phyloP scores from a whole-genome alignment of 2,329 filamentous ascomycete species.

The Cadophora sp. region DNA sequence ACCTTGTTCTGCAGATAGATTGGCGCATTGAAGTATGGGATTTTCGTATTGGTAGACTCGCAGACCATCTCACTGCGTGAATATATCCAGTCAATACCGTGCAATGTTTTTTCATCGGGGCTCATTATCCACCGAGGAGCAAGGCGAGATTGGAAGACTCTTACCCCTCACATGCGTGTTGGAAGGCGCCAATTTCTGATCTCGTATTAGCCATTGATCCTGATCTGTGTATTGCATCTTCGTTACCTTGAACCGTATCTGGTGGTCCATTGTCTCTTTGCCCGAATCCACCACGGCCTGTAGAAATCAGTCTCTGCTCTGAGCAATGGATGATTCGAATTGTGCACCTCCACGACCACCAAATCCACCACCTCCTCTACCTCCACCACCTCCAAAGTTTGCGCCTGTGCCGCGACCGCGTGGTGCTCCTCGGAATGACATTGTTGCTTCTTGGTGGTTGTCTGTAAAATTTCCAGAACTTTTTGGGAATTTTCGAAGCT shows the following conservation, averaged over 20 bases:
- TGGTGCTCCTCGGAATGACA: conserved; percentile 63
- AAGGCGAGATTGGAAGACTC: neutral
- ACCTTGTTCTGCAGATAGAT: conserved; percentile 99
- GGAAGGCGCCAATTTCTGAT: conserved; percentile 88
- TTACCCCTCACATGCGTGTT: conserved; percentile 90
- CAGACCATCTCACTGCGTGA: conserved; percentile 81
- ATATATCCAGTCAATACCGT: neutral
- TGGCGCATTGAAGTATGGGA: conserved; percentile 98
- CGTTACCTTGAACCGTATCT: conserved; percentile 62
- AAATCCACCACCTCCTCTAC: conserved; percentile 53
- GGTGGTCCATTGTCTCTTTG: conserved; percentile 67
- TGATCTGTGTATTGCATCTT: neutral
- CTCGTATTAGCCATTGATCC: conserved; percentile 30
- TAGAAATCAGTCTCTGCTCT: conserved; percentile 33
- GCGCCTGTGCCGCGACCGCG: conserved; percentile 56
- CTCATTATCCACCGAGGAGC: neutral
- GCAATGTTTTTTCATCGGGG: neutral
- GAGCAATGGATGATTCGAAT: conserved; percentile 20
- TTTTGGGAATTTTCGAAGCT: conserved; percentile 26
- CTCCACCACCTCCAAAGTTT: conserved; percentile 57
- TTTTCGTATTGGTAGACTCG: conserved; percentile 92
- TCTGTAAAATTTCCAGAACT: conserved; percentile 36
- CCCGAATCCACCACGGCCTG: conserved; percentile 67
- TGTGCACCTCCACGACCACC: conserved; percentile 52
- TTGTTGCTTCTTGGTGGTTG: conserved; percentile 44